Percentiles rank a stretch among this genome's conserved stretches.
These are phyloP conservation scores for Irpex sp. DNA, from an alignment of 1,284 basidiomycete species.

Conservation along the genomic window DNA sequence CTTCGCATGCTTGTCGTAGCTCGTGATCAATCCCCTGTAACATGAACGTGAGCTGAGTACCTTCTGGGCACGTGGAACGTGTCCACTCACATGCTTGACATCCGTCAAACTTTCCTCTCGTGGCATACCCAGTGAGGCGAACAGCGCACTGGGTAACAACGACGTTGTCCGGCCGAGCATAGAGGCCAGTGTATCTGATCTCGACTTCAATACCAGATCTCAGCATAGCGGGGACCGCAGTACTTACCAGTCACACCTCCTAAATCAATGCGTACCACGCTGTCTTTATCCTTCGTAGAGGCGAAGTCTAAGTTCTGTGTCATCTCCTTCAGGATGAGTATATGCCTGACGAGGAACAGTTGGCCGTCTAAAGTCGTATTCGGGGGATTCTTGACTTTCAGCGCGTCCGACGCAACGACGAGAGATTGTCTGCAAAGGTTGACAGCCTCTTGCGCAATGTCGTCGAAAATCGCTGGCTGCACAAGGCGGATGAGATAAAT, in stretches of 20 bases:
- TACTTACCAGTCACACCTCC: constrained; percentile 51
- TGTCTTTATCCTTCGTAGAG: constrained; percentile 27
- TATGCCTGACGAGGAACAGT: constrained; percentile 84
- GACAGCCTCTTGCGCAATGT: constrained; percentile 90
- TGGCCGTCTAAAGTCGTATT: constrained; percentile 61
- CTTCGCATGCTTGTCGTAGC: constrained; percentile 79
- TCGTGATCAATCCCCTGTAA: constrained; percentile 78
- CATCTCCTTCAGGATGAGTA: constrained; percentile 91
- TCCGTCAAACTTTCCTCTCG: constrained; percentile 57
- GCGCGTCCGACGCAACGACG: constrained; percentile 60
- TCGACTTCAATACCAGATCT: not conserved
- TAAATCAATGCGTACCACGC: constrained; percentile 31
- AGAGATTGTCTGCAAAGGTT: constrained; percentile 79
- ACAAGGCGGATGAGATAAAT: constrained; percentile 1
- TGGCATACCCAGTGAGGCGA: constrained; percentile 62
- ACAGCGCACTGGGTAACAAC: constrained; percentile 64
- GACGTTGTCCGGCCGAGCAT: constrained; percentile 73
- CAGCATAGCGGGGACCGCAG: constrained; percentile 7
- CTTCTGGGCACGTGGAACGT: not conserved
- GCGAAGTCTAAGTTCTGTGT: constrained; percentile 71
- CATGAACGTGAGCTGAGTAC: not conserved
- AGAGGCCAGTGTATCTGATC: constrained; percentile 65
- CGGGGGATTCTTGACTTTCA: constrained; percentile 48
- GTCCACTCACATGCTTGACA: constrained; percentile 54
- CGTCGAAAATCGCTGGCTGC: constrained; percentile 87